phyloP scores from a whole-genome alignment of 352 stramenopile genomes.

The Globisporangium rhizosaccharum region DNA sequence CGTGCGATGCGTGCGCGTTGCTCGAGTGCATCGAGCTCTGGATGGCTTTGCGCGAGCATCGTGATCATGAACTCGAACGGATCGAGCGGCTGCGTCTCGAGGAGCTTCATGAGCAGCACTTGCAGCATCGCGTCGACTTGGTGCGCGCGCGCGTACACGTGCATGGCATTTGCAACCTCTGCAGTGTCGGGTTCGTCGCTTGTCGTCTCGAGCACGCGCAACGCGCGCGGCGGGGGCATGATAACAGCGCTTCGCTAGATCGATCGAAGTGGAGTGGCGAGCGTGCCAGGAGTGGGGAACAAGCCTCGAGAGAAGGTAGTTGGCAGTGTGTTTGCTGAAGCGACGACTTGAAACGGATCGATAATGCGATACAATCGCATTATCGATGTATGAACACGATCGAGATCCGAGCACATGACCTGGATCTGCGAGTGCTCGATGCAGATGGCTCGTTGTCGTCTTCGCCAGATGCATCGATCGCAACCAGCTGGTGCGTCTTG shows the following conservation, averaged over 20 bases:
- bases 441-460: too few relatives aligned
- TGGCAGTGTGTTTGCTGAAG: too few relatives aligned
- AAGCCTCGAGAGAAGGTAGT: too few relatives aligned
- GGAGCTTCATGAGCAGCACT: conserved; percentile 45
- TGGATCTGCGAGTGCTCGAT: too few relatives aligned
- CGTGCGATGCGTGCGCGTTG: conserved; percentile 29
- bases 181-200: conserved; percentile 19
- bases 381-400: too few relatives aligned
- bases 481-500: too few relatives aligned
- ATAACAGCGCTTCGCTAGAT: neutral
- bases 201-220: conserved; percentile 22
- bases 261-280: too few relatives aligned
- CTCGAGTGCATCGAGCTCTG: conserved; percentile 48
- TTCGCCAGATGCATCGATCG: too few relatives aligned
- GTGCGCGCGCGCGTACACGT: conserved; percentile 48
- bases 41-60: conserved; percentile 35
- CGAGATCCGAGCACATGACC: too few relatives aligned
- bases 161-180: conserved; percentile 53
- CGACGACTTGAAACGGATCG: too few relatives aligned
- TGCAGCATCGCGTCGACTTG: conserved; percentile 62
- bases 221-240: conserved; percentile 30
- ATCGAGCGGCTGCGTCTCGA: conserved; percentile 62
- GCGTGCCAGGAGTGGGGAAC: too few relatives aligned
- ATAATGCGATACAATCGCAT: too few relatives aligned
- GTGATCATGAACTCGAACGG: conserved; percentile 65